Evolutionary conservation across 495 filamentous ascomycete species (phyloP).

Genomic region (Aspergillus avenaceus): DNA sequence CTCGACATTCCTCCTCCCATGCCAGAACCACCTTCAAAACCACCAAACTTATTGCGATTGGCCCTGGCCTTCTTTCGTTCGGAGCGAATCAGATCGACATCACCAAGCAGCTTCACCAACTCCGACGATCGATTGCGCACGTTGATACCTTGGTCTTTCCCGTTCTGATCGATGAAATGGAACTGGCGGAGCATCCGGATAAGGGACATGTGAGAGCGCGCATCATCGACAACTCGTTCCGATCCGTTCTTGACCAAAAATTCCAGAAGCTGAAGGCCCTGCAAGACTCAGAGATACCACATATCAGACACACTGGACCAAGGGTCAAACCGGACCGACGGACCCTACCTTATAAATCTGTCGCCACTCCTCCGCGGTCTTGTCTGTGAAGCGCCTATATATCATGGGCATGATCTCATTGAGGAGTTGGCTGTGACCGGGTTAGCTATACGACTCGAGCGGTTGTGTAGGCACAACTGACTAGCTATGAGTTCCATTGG

Average conservation of each 20-base stretch:
- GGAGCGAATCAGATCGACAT: slow-evolving; percentile 87
- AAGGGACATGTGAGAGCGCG: slow-evolving; percentile 86
- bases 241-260: slow-evolving; percentile 98
- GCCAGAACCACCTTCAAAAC: slow-evolving; percentile 77
- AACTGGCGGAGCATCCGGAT: slow-evolving; percentile 99
- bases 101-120: slow-evolving; percentile 84
- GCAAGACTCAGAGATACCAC: background rate
- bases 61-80: slow-evolving; percentile 91
- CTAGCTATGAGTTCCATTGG: slow-evolving; percentile 98
- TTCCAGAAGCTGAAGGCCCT: slow-evolving; percentile 91
- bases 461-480: slow-evolving; percentile 45
- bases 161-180: slow-evolving; percentile 93
- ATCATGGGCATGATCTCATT: slow-evolving; percentile 99
- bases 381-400: slow-evolving; percentile 98
- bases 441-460: no score
- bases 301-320: slow-evolving; percentile 1
- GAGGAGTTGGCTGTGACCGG: slow-evolving; percentile 82
- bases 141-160: slow-evolving; percentile 97
- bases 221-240: slow-evolving; percentile 96
- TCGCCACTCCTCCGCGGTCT: slow-evolving; percentile 96
- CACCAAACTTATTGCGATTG: slow-evolving; percentile 90
- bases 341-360: slow-evolving; percentile 87
- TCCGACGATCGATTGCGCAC: slow-evolving; percentile 96
- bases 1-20: slow-evolving; percentile 53
- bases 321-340: background rate